phyloP scores from a whole-genome alignment of 2,329 filamentous ascomycete genomes.

The Hypoxylon sp. region DNA sequence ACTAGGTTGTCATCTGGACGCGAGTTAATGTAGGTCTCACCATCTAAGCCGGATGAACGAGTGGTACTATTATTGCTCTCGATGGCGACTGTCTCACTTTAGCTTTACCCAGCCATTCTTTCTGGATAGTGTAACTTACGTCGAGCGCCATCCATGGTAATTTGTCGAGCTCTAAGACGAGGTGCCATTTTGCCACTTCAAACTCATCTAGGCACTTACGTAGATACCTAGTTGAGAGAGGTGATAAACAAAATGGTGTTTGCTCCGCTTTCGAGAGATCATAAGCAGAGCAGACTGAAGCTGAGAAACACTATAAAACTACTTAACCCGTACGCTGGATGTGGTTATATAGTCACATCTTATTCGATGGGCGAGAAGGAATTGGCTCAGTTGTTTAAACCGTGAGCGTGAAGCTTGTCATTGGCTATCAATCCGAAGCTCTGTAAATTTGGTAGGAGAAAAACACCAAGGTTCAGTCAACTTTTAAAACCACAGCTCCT shows the following conservation, averaged over 20 bases:
- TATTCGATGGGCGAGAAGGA: constrained; percentile 5
- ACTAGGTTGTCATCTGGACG: constrained; percentile 2
- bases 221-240: constrained; percentile 9
- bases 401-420: constrained; percentile 12
- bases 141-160: constrained; percentile 50
- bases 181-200: constrained; percentile 48
- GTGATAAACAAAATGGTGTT: background rate
- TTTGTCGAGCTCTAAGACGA: constrained; percentile 47
- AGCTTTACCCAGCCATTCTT: constrained; percentile 23
- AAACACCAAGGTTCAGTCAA: constrained; percentile 20
- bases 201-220: constrained; percentile 8
- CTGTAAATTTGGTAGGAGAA: constrained; percentile 9
- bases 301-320: constrained; percentile 15
- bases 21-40: constrained; percentile 37
- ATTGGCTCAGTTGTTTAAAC: constrained; percentile 13
- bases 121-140: constrained; percentile 39
- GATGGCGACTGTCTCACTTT: constrained; percentile 48
- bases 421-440: constrained; percentile 18
- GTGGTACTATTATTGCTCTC: constrained; percentile 48
- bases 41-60: constrained; percentile 50
- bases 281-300: background rate
- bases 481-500: constrained; percentile 2
- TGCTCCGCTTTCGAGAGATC: background rate
- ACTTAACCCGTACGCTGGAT: constrained; percentile 13
- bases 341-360: constrained; percentile 21